Base-by-base conservation (phyloP, 495 filamentous ascomycete species). In the Penicillium macrosclerotiorum region DNA sequence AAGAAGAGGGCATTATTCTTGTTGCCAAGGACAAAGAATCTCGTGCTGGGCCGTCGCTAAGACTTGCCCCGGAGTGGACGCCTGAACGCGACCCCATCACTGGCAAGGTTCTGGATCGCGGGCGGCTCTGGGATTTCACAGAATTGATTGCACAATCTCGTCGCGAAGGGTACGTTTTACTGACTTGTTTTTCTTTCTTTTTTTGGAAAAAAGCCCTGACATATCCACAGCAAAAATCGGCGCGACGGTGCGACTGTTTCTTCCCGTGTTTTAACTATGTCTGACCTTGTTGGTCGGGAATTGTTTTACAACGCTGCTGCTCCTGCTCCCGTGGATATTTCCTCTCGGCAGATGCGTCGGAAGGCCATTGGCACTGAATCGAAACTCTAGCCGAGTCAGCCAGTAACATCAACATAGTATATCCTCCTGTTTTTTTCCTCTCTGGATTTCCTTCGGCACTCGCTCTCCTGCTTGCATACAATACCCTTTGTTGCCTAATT, bases 181-280 rank as follows among this genome's bases (percentile, higher is more conserved):
- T 8, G 8, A 26, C n/a, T n/a, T n/a, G n/a, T n/a, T n/a, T n/a
- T n/a, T n/a, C n/a, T n/a, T n/a, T n/a, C n/a, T n/a, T n/a, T n/a
- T n/a, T n/a, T n/a, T n/a, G n/a, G n/a, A n/a, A n/a, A n/a, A n/a
- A n/a, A n/a, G n/a, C n/a, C n/a, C n/a, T n/a, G n/a, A n/a, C n/a
- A n/a, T n/a, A n/a, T n/a, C n/a, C n/a, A n/a, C n/a, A 76, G 72
- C 5, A 97, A 96, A 80, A 96, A 96, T 66, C 68, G 93, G 11
- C 77, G 93, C 19, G 93, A 98, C 64, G 90, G 90, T 11, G 86
- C 86, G 1, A 95, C 90, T 1, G 91, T 98, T 14, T 84, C 81
- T 37, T 88, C 80, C 0, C 73, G 93, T n/a, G 90, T 98, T 1
- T 57, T 98, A 20, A 63, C 63, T 37, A 76, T 95, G 52, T 83